Base-by-base conservation (phyloP, 257 asterid species). In the Ligustrum vulgare region DNA sequence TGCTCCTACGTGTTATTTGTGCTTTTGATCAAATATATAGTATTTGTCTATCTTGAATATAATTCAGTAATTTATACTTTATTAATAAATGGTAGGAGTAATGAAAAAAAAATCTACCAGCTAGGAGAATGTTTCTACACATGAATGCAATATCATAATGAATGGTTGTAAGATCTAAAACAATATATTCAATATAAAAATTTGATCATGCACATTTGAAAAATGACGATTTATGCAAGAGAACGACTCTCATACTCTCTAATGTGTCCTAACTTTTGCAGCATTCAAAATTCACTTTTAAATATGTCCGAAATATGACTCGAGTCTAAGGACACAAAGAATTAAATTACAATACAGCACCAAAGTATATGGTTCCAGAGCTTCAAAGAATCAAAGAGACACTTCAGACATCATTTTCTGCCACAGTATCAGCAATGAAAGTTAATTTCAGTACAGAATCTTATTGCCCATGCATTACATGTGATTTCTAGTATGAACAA, bases 111-210 rank as follows among this genome's bases (percentile, higher is more conserved):
- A 54, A 71, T 23, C 31, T 39, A 33, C 63, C 62, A 36, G 28
- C 66, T 34, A 28, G 34, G 41, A 49, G 13, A n/a, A n/a, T 39
- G 47, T 34, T 39, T 39, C 45, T 10, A 75, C 56, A 68, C 58
- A 36, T 69, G 16, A 65, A 28, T 7, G 31, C 56, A 51, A 31
- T 5, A 28, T 34, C 74, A 71, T 6, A 37, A 51, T 28, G 39
- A 41, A n/a, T 58, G 2, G 66, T 45, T 60, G 36, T 36, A 75
- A 11, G 36, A 49, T 58, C 68, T 58, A 47, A 39, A 28, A 39
- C 43, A 72, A 31, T 20, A 74, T 36, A 47, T 47, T 47, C n/a
- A 67, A 67, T 13, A 68, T 6, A 36, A 69, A 76, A 36, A 76
- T 22, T 13, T 72, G 2, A 32, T 18, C 34, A 68, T 12, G 15